These are phyloP conservation scores for Fraxinus excelsior DNA, from an alignment of 257 asterid genomes.

Conservation along the genomic window DNA sequence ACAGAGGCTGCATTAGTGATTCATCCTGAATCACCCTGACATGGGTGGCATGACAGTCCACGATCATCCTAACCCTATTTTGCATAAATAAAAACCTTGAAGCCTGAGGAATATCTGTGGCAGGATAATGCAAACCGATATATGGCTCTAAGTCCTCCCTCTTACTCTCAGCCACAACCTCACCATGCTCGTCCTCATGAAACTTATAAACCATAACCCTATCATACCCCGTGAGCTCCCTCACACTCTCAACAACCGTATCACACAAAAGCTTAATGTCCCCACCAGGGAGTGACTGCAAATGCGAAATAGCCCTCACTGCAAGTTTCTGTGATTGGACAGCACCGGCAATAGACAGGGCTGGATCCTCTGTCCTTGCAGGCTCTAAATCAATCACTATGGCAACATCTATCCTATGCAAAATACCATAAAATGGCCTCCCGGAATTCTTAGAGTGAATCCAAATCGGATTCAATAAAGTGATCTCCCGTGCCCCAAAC, in stretches of 20 bases:
- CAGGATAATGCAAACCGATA: constrained; percentile 64
- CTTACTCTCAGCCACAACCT: constrained; percentile 66
- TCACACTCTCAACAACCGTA: constrained; percentile 66
- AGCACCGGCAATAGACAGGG: constrained; percentile 77
- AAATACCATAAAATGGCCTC: constrained; percentile 75
- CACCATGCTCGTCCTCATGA: constrained; percentile 83
- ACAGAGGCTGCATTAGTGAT: constrained; percentile 60
- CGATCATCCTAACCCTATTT: constrained; percentile 70
- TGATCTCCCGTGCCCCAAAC: constrained; percentile 69
- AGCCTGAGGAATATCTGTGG: constrained; percentile 70
- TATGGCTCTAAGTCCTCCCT: constrained; percentile 61
- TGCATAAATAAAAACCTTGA: constrained; percentile 65
- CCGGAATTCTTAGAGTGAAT: constrained; percentile 66
- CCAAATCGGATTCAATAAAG: constrained; percentile 77
- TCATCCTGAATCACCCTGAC: constrained; percentile 57
- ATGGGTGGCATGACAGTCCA: constrained; percentile 50
- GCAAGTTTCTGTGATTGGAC: constrained; percentile 87
- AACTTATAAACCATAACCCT: constrained; percentile 86
- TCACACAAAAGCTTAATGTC: constrained; percentile 74
- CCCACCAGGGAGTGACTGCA: constrained; percentile 86
- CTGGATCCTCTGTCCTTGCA: constrained; percentile 76
- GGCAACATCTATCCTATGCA: constrained; percentile 86
- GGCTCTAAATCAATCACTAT: constrained; percentile 88
- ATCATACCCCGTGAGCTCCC: constrained; percentile 78
- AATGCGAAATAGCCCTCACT: constrained; percentile 73